Conservation (phyloP, 345 rosid genomes). For the Cardamine resedifolia region DNA sequence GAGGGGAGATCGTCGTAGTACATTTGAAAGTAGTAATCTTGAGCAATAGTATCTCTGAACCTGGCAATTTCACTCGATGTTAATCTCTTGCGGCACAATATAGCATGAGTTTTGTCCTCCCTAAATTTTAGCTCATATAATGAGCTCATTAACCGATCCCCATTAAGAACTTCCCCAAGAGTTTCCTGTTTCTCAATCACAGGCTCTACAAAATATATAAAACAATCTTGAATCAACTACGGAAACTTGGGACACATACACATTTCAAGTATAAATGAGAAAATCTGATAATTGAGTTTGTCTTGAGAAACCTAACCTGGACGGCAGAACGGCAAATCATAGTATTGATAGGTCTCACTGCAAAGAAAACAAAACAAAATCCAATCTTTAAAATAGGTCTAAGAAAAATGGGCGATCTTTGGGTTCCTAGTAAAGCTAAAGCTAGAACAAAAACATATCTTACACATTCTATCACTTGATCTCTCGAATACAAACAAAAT, state of each 20-base stretch:
- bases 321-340: slow-evolving; percentile 73
- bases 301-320: slow-evolving; percentile 66
- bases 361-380: slow-evolving; percentile 27
- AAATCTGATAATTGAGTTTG: slow-evolving; percentile 10
- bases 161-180: slow-evolving; percentile 84
- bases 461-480: slow-evolving; percentile 16
- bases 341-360: slow-evolving; percentile 84
- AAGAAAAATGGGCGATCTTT: slow-evolving; percentile 17
- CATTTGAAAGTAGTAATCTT: slow-evolving; percentile 88
- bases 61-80: slow-evolving; percentile 45
- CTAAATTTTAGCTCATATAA: slow-evolving; percentile 54
- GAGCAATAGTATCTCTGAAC: slow-evolving; percentile 54
- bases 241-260: slow-evolving; percentile 1
- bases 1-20: slow-evolving; percentile 83
- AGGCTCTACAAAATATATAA: slow-evolving; percentile 48
- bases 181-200: slow-evolving; percentile 53
- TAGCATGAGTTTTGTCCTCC: slow-evolving; percentile 44
- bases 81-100: slow-evolving; percentile 56
- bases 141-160: slow-evolving; percentile 63
- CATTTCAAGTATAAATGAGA: background rate
- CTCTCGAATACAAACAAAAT: slow-evolving; percentile 5
- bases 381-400: background rate
- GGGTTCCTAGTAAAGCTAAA: slow-evolving; percentile 16
- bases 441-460: slow-evolving; percentile 2
- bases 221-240: slow-evolving; percentile 21